Base-by-base conservation (phyloP, 495 filamentous ascomycete species). In the Neurospora discreta region DNA sequence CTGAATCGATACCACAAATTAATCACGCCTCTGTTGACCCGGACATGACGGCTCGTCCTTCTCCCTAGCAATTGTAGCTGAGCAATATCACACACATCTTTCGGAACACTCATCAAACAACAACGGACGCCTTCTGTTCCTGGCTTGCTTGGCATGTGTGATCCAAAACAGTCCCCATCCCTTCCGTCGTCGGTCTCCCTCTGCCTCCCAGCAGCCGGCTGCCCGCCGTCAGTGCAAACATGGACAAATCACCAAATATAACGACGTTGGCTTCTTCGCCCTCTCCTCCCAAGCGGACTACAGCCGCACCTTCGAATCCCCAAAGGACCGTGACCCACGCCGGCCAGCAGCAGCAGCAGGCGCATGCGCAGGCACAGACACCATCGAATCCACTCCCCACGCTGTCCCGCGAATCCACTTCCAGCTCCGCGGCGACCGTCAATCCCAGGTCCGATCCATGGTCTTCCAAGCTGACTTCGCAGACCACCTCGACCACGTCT, bases 371-470 rank as follows among this genome's bases (percentile, higher is more conserved):
- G 52, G 52, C 52, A 60, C 52, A 60, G 52, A 60, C 52, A 33
- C 20, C 46, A 11, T 20, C 26, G 52, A 60, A 60, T 60, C 52
- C 52, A 60, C 52, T 60, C 69, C 78, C 76, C 73, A 75, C 78
- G 65, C 70, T 76, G 40, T 76, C 77, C 71, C 80, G 78, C 76
- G 78, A 79, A 72, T 80, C 71, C 73, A 80, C 71, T 75, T 75
- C 75, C 77, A 83, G 79, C 74, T 60, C 52, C 52, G 74, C 78
- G 76, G 84, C 73, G 73, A 83, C 76, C 77, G 84, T 77, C 81
- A 86, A 74, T 78, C 85, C 73, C 72, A 83, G 70, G 81, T 80
- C 77, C 75, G 80, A 80, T 69, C 75, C 74, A 41, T 76, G 73
- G 71, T 73, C 76, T 23, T 74, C 78, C 68, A 79, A 76, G 73